A percentile compares a stretch with the other conserved stretches of the same genome.
These are phyloP conservation scores for Dictyostelium gargantuum DNA, from an alignment of 208 protist species.

Conservation along the genomic window DNA sequence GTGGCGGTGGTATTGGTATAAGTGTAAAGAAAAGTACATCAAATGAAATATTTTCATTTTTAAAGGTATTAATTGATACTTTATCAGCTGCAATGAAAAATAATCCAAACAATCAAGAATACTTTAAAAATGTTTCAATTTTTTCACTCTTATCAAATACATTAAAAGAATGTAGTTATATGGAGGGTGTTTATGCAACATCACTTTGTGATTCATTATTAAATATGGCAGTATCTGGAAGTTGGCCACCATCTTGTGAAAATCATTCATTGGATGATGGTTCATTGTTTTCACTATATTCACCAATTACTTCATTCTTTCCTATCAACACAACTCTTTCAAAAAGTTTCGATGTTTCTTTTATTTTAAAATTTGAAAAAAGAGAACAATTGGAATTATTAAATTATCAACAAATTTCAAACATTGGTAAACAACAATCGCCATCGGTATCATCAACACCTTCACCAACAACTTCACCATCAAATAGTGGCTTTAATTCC, in stretches of 20 bases:
- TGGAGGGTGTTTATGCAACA: conserved; percentile 21
- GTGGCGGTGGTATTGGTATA: not conserved
- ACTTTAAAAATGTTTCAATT: conserved; percentile 4
- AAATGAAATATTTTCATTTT: conserved; percentile 52
- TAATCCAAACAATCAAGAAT: conserved; percentile 46
- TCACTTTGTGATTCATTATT: conserved; percentile 39
- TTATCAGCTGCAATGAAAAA: conserved; percentile 57
- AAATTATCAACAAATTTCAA: not conserved
- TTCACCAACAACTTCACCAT: not conserved
- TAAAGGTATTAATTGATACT: conserved; percentile 51
- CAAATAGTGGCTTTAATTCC: too few species aligned
- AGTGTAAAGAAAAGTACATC: not conserved
- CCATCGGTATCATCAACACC: not conserved
- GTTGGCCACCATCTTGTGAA: conserved; percentile 63
- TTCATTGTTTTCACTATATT: conserved; percentile 27
- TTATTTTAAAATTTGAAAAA: not conserved
- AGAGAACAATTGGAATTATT: not conserved
- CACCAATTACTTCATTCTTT: conserved; percentile 51
- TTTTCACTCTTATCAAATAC: conserved; percentile 27
- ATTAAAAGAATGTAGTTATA: conserved; percentile 39
- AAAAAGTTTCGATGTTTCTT: not conserved
- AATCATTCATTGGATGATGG: conserved; percentile 55
- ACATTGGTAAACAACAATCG: not conserved
- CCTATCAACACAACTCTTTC: not conserved
- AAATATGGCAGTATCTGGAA: conserved; percentile 31